phyloP scores from a whole-genome alignment of 2,329 filamentous ascomycete genomes.

The Epichloe coenophiala region DNA sequence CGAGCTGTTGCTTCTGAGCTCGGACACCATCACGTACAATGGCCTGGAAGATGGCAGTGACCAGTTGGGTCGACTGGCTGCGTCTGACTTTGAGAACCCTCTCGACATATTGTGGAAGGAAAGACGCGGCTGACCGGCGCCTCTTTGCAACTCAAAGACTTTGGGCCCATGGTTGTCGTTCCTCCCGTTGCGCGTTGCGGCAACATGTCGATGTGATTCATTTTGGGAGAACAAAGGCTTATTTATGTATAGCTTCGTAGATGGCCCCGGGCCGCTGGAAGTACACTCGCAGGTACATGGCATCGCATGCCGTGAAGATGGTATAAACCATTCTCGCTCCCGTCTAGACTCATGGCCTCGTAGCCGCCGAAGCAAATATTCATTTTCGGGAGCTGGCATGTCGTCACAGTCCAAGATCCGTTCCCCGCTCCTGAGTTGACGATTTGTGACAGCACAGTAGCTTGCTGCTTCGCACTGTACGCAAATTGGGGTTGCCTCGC shows the following conservation, averaged over 20 bases:
- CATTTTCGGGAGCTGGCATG: no score
- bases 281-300: no score
- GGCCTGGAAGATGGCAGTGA: background rate
- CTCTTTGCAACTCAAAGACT: background rate
- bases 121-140: background rate
- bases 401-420: no score
- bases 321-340: no score
- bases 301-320: no score
- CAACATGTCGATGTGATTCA: background rate
- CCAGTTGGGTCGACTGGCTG: background rate
- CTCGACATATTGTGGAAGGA: background rate
- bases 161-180: background rate
- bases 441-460: no score
- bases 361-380: no score
- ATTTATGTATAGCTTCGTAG: no score
- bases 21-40: slow-evolving; percentile 4
- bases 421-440: no score
- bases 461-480: background rate
- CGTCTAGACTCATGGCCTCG: no score
- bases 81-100: background rate
- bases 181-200: background rate
- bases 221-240: background rate
- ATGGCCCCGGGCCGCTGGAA: no score
- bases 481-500: background rate
- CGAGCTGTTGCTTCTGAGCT: slow-evolving; percentile 2